Conservation (phyloP, 345 rosid genomes). For the Populus pruinosa region DNA sequence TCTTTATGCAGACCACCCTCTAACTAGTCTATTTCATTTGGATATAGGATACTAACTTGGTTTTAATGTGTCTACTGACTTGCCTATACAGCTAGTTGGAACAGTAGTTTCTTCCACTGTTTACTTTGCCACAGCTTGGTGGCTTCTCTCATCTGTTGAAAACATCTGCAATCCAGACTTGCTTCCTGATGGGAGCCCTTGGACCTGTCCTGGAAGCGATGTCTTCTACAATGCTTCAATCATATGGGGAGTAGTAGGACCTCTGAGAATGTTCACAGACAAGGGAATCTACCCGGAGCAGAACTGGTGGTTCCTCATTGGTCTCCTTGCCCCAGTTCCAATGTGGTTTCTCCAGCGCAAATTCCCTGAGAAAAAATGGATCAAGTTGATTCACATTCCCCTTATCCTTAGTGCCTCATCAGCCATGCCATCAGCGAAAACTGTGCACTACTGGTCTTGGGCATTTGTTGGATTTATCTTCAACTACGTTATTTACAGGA, state of each 20-base stretch:
- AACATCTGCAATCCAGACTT: slow-evolving; percentile 55
- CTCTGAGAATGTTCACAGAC: slow-evolving; percentile 62
- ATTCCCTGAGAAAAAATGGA: slow-evolving; percentile 68
- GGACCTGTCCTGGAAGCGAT: slow-evolving; percentile 74
- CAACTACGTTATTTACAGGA: slow-evolving; percentile 56
- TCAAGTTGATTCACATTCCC: slow-evolving; percentile 55
- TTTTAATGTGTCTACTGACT: neutral
- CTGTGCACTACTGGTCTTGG: slow-evolving; percentile 65
- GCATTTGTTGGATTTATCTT: slow-evolving; percentile 61
- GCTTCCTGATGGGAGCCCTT: slow-evolving; percentile 72
- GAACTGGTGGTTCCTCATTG: slow-evolving; percentile 85
- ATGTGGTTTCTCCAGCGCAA: slow-evolving; percentile 52
- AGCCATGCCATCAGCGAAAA: slow-evolving; percentile 57
- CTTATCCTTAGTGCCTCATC: slow-evolving; percentile 45
- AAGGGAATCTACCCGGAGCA: slow-evolving; percentile 50
- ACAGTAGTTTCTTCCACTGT: slow-evolving; percentile 62
- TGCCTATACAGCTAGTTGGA: slow-evolving; percentile 42
- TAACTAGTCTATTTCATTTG: too few species aligned
- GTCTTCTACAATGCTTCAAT: slow-evolving; percentile 86
- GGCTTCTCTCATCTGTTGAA: slow-evolving; percentile 51
- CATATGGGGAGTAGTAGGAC: slow-evolving; percentile 88
- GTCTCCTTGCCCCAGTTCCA: slow-evolving; percentile 64
- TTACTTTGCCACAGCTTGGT: slow-evolving; percentile 75
- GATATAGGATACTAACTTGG: neutral
- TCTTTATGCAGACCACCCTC: neutral